Evolutionary conservation across 768 basidiomycete species (phyloP).

Genomic region (Rhodocollybia butyracea): DNA sequence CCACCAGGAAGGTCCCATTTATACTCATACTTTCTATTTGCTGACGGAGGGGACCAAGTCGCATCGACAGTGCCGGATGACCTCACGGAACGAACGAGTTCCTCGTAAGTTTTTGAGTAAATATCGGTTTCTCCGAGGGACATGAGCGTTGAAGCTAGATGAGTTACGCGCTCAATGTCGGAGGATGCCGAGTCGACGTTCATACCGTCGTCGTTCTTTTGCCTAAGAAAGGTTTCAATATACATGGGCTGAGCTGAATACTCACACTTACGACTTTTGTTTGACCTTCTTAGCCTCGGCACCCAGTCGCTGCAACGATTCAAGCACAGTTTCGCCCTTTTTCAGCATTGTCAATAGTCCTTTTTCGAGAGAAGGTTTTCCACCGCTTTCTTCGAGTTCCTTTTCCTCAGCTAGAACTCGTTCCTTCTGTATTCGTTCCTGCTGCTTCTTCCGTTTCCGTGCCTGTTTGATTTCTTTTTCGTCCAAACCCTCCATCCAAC

Average conservation of each 20-base stretch:
- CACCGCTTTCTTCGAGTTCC: constrained; percentile 67
- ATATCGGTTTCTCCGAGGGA: constrained; percentile 82
- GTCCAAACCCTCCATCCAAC: constrained; percentile 91
- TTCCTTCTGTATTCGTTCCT: constrained; percentile 69
- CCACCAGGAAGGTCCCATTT: constrained; percentile 65
- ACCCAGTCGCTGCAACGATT: constrained; percentile 86
- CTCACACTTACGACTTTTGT: constrained; percentile 27
- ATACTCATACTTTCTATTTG: constrained; percentile 77
- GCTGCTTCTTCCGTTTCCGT: constrained; percentile 66
- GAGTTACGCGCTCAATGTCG: constrained; percentile 78
- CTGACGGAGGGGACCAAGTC: constrained; percentile 74
- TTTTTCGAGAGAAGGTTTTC: constrained; percentile 58
- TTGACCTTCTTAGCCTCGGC: constrained; percentile 54
- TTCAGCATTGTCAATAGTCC: constrained; percentile 74
- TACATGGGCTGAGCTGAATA: no score
- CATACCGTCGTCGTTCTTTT: constrained; percentile 41
- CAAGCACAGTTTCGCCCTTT: constrained; percentile 88
- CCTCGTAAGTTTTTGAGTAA: constrained; percentile 84
- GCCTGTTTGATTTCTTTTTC: constrained; percentile 86
- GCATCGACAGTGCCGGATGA: constrained; percentile 65
- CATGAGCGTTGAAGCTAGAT: constrained; percentile 86
- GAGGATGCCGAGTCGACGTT: constrained; percentile 39
- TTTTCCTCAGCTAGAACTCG: constrained; percentile 70
- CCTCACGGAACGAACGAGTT: constrained; percentile 74
- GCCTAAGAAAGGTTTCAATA: constrained; percentile 13